A percentile compares a stretch with the other conserved stretches of the same genome.
Conservation (phyloP, 1,284 basidiomycete species). For the Peniophora sp. region DNA sequence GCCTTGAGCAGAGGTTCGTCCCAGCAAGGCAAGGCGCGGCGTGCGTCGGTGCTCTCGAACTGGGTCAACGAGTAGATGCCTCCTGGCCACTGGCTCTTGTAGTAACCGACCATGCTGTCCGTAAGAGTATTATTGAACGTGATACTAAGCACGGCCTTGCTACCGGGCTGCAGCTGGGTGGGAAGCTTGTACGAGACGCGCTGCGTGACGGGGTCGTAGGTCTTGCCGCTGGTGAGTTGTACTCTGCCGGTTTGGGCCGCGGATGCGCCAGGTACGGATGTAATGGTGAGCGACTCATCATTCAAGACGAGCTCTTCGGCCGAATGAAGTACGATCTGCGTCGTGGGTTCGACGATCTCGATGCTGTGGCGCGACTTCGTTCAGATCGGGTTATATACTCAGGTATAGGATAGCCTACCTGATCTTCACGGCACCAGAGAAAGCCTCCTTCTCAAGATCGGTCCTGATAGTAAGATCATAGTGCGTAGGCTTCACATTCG, state of each 20-base stretch:
- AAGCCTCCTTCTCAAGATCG: conserved; percentile 68
- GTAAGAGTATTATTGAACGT: conserved; percentile 59
- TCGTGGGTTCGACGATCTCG: conserved; percentile 62
- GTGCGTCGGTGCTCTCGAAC: conserved; percentile 82
- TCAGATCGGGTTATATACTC: neutral
- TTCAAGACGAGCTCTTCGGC: conserved; percentile 59
- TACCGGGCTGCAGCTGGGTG: conserved; percentile 48
- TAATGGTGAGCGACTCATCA: conserved; percentile 42
- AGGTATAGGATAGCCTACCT: conserved; percentile 32
- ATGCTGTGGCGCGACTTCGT: conserved; percentile 37
- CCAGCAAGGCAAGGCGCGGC: conserved; percentile 83
- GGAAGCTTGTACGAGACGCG: conserved; percentile 55
- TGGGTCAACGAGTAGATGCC: conserved; percentile 75
- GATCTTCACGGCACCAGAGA: conserved; percentile 75
- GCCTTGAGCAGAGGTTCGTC: conserved; percentile 94
- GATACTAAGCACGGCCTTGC: conserved; percentile 56
- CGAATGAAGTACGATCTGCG: conserved; percentile 65
- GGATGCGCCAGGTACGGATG: conserved; percentile 35
- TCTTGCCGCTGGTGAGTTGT: conserved; percentile 20
- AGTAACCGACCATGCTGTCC: conserved; percentile 69
- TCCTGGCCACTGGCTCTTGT: conserved; percentile 52
- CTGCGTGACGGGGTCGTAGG: conserved; percentile 55
- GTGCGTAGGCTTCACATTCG: conserved; percentile 67
- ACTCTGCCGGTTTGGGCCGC: conserved; percentile 44
- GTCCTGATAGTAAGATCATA: conserved; percentile 85